Evolutionary conservation across 2,329 filamentous ascomycete species (phyloP), one percentile per base, ranked within the genome.

Genomic region (Penicillium sp.): DNA sequence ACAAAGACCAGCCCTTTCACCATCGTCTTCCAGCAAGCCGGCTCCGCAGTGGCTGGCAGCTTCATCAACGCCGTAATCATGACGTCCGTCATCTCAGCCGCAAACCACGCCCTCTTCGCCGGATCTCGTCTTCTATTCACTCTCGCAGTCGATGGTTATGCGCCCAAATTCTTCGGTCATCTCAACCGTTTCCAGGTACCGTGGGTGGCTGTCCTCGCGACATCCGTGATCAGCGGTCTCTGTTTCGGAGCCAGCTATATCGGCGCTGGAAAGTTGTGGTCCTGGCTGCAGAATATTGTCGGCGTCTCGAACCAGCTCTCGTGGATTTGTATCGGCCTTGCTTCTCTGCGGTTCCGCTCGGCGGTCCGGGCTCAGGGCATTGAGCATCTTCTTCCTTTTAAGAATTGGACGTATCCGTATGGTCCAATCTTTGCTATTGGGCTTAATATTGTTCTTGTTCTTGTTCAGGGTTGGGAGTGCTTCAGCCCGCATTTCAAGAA

Each of bases 191-290:
- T 78, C 58, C 73, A 78, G 34, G 76, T 83, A 0, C 82, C 82
- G 1, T 83, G 80, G 77, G 68, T 82, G 11, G 79, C 81, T 0
- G 81, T 84, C 0, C 74, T 87, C 0, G 75, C 74, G 0, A 86
- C 84, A 0, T 79, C 81, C 1, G 62, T 80, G 0, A 78, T 84
- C 32, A 79, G 80, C 20, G 82, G 82, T 0, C 76, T 87, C 0
- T 87, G 84, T 63, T 88, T 88, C 53, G 85, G 83, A 2, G 84
- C 84, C 0, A 85, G 82, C 64, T 87, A 85, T 59, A 86, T 88
- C 51, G 84, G 85, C 0, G 85, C 85, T 0, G 85, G 85, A 0
- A 79, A 87, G 61, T 71, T 88, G 5, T 88, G 85, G 85, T 81
- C 78, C 1, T 88, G 85, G 85, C 71, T 88, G 18, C 85, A 88